Evolutionary conservation across 2,329 filamentous ascomycete genomes (phyloP).

Genomic region (Exserohilum rostratum): DNA sequence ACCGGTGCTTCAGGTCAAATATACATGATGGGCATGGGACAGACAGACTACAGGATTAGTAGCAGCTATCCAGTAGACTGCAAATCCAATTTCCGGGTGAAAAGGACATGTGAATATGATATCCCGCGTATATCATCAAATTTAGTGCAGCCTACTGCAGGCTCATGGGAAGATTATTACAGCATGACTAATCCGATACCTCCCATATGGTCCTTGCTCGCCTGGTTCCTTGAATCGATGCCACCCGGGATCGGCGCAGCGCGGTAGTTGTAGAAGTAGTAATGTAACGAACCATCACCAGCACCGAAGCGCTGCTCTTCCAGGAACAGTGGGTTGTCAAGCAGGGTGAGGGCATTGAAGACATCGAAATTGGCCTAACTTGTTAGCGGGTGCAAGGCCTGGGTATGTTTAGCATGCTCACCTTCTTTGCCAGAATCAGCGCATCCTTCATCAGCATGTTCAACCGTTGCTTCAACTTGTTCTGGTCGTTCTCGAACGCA

Average conservation of each 20-base stretch:
- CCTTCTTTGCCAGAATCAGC: constrained; percentile 83
- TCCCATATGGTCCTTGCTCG: constrained; percentile 79
- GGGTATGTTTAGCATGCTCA: constrained; percentile 34
- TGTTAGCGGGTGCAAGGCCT: background rate
- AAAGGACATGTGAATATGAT: background rate
- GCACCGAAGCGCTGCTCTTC: constrained; percentile 93
- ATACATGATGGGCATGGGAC: background rate
- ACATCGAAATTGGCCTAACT: constrained; percentile 80
- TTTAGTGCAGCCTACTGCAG: background rate
- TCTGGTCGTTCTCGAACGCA: constrained; percentile 65
- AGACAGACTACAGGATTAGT: background rate
- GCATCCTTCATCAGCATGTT: constrained; percentile 83
- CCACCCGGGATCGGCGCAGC: constrained; percentile 85
- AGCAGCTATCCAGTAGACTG: background rate
- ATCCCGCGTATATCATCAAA: background rate
- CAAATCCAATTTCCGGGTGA: background rate
- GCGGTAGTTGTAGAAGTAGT: constrained; percentile 97
- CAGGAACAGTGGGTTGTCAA: constrained; percentile 93
- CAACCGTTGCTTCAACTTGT: constrained; percentile 76
- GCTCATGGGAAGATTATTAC: constrained; percentile 43
- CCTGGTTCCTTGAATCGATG: constrained; percentile 76
- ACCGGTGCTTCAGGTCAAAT: too few relatives aligned
- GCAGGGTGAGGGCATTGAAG: constrained; percentile 91
- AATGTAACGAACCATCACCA: constrained; percentile 93
- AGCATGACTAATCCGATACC: constrained; percentile 90